Base-by-base conservation (phyloP, 108 stramenopile genomes). In the Skeletonema marinoi region DNA sequence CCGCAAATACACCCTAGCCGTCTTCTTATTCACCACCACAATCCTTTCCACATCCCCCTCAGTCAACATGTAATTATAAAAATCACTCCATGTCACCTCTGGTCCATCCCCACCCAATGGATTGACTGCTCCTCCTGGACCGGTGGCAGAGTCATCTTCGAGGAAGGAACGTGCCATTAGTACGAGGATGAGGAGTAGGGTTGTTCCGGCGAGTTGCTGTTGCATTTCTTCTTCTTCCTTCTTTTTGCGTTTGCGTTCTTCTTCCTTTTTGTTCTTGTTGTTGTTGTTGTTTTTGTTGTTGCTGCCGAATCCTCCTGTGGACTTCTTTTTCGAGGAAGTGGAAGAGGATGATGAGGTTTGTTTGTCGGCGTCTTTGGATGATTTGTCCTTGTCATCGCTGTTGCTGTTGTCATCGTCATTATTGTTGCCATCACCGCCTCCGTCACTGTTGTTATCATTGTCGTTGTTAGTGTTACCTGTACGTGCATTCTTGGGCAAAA, bases 11-110 rank as follows among this genome's bases (percentile, higher is more conserved):
- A 98, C 94, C 56, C 90, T 66, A 0, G 95, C 98, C 56, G 81
- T 72, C 61, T 88, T 95, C 59, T 92, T 87, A 81, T 98, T 98
- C 33, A 93, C 87, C 32, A 98, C 96, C 2, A 93, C 87, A 66
- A 98, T 93, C 42, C 89, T 81, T n/a, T 96, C 93, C 32, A 97
- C 95, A 68, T 95, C 86, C 2, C 96, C 96, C 11, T 88, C 71
- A 39, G 92, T 91, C 44, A 97, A 79, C 76, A 96, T 86, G 61
- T 80, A 88, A 62, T 90, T 88, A 74, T 88, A 82, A 73, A 98
- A 97, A 61, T 97, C 96, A 46, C 88, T 80, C 92, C 94, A 98
- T 11, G 92, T 96, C 59, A 95, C 89, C 73, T 95, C 94, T 31
- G 85, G 84, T 51, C 93, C 93, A 44, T 88, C 86, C 16, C 80